Conservation (phyloP, 1,139 yeast genomes). For the Candida mesenterica region DNA sequence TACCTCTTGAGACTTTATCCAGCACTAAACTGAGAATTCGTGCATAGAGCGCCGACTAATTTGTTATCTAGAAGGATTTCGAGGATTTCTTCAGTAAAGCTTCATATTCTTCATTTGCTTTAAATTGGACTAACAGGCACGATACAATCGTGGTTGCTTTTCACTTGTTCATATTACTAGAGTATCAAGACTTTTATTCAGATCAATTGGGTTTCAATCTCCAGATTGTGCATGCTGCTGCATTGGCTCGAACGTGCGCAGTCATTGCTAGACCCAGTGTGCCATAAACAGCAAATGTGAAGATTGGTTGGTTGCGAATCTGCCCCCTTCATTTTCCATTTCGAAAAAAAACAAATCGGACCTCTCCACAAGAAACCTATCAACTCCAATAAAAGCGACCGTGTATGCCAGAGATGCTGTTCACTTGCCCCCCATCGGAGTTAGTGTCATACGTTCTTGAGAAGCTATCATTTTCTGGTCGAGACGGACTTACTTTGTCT, state of each 20-base stretch:
- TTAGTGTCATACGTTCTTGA: conserved; percentile 28
- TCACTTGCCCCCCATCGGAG: conserved; percentile 21
- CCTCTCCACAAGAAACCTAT: neutral
- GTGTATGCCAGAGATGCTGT: conserved; percentile 17
- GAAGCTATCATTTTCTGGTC: conserved; percentile 38
- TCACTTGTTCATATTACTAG: too few relatives aligned
- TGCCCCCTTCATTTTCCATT: too few relatives aligned
- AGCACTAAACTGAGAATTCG: too few relatives aligned
- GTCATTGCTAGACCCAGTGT: neutral
- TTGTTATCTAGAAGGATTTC: too few relatives aligned
- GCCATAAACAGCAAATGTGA: neutral
- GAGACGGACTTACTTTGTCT: conserved; percentile 26
- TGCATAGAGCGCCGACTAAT: too few relatives aligned
- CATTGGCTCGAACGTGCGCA: neutral
- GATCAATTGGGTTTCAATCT: neutral
- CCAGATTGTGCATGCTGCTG: neutral
- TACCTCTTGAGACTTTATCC: too few relatives aligned
- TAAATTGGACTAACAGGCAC: too few relatives aligned
- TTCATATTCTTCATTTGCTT: too few relatives aligned
- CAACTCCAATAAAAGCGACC: conserved; percentile 13
- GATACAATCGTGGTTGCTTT: too few relatives aligned
- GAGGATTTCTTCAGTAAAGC: too few relatives aligned
- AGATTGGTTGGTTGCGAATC: too few relatives aligned
- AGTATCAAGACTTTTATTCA: neutral
- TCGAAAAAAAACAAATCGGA: neutral